phyloP scores from a whole-genome alignment of 2,329 filamentous ascomycete species.

The Capronia coronata region DNA sequence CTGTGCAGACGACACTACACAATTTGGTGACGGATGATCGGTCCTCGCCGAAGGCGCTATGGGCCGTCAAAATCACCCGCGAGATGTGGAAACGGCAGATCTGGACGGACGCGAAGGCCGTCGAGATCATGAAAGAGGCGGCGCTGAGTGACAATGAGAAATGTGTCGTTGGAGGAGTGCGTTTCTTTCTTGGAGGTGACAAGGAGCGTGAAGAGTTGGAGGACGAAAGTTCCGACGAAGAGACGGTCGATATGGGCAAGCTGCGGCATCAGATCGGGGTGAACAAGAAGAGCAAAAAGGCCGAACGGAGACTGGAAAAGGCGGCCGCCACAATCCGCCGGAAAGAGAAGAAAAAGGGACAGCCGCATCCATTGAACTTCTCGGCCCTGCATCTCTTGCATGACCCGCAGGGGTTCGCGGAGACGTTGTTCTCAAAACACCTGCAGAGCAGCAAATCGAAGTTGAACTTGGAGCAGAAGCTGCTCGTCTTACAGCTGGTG shows the following conservation, averaged over 20 bases:
- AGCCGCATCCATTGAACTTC: constrained; percentile 87
- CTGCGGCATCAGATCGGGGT: constrained; percentile 79
- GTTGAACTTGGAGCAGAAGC: constrained; percentile 78
- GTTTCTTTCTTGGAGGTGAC: constrained; percentile 93
- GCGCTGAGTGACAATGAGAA: constrained; percentile 86
- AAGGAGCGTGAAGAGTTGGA: constrained; percentile 90
- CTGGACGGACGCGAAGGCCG: constrained; percentile 88
- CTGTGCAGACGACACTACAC: constrained; percentile 86
- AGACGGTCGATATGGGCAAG: constrained; percentile 68
- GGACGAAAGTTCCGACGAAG: constrained; percentile 80
- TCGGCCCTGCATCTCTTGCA: constrained; percentile 89
- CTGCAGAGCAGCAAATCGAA: constrained; percentile 80
- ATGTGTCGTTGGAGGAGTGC: constrained; percentile 75
- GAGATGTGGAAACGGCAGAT: constrained; percentile 96
- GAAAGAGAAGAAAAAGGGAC: constrained; percentile 78
- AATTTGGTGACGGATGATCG: constrained; percentile 84
- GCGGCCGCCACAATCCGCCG: constrained; percentile 76
- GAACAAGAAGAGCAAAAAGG: constrained; percentile 95
- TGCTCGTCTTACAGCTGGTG: constrained; percentile 84
- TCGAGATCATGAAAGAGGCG: constrained; percentile 98
- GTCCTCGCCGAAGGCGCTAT: constrained; percentile 77
- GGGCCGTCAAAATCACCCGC: constrained; percentile 91
- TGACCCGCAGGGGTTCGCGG: constrained; percentile 89
- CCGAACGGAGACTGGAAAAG: constrained; percentile 68
- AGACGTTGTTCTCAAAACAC: constrained; percentile 83